These are phyloP conservation scores for Suillus brevipes DNA, from an alignment of 768 basidiomycete species.

Conservation along the genomic window DNA sequence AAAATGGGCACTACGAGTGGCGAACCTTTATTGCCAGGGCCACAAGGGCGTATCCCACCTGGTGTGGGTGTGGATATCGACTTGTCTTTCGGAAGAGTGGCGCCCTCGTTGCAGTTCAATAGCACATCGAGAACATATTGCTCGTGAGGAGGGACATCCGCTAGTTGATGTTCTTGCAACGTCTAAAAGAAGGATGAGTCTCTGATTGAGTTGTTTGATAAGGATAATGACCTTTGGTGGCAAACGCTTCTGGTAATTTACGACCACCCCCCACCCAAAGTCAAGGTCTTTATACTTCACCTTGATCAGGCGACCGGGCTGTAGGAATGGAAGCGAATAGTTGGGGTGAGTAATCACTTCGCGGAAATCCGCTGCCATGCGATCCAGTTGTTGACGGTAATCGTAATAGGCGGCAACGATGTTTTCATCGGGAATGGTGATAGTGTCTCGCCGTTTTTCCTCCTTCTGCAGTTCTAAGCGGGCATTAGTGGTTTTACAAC, in stretches of 20 bases:
- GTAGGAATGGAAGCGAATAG: conserved; percentile 92
- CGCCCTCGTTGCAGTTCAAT: conserved; percentile 71
- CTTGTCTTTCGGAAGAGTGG: conserved; percentile 59
- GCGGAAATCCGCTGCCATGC: conserved; percentile 84
- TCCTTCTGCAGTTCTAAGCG: conserved; percentile 68
- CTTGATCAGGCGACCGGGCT: conserved; percentile 89
- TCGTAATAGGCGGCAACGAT: conserved; percentile 90
- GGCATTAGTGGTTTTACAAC: conserved; percentile 10
- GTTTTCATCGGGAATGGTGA: conserved; percentile 81
- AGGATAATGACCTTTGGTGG: conserved; percentile 65
- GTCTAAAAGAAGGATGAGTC: conserved; percentile 40
- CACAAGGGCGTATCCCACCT: conserved; percentile 74
- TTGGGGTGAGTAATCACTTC: conserved; percentile 94
- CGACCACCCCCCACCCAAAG: conserved; percentile 95
- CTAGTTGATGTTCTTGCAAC: conserved; percentile 57
- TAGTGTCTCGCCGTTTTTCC: conserved; percentile 62
- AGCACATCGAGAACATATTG: conserved; percentile 94
- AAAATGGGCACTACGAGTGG: conserved; percentile 88
- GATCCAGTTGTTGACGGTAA: conserved; percentile 87
- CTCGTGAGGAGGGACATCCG: conserved; percentile 80
- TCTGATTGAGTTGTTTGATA: background rate
- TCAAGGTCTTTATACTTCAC: conserved; percentile 84
- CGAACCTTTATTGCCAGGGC: conserved; percentile 67
- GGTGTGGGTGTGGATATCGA: conserved; percentile 57
- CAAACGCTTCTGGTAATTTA: conserved; percentile 87